Base-by-base conservation (phyloP, 1,284 basidiomycete species). In the Ganoderma lucidum region DNA sequence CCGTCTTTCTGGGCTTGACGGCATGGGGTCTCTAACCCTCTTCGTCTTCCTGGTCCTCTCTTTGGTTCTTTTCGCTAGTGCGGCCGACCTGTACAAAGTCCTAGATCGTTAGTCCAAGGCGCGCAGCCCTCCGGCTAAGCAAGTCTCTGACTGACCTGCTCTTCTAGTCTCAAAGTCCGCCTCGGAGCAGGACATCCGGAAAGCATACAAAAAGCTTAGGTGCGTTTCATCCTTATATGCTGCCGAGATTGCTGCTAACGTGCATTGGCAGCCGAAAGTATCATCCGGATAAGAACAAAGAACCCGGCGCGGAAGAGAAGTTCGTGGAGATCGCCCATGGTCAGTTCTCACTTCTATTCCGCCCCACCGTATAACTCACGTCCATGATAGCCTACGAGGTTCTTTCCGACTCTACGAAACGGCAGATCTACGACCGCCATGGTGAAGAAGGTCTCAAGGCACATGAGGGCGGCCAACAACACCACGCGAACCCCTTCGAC, bases 201-300 rank as follows among this genome's bases (percentile, higher is more conserved):
- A 93, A 75, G 95, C 96, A 1, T 98, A 98, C 84, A 93, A 96
- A 82, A 92, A 90, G 78, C 84, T 97, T 61, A 96, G 95, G 81
- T 93, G 91, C 92, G 81, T 95, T 35, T 12, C 12, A 51, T 35
- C 19, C 2, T 6, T n/a, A 3, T 14, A 12, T 15, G 14, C 3
- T 41, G 17, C 42, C 8, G 6, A 30, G 17, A 30, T 30, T 5
- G 30, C 14, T 28, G 41, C 41, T 3, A 70, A 30, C 23, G 35
- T 28, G 14, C 10, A 23, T 3, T 2, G 32, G 5, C 62, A 74
- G 73, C 63, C 72, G 70, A 10, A 80, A 78, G 65, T 80, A 89
- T 73, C 96, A 98, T 78, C 96, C 96, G 0, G 96, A 98, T 83
- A 97, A 97, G 84, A 98, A 97, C 81, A 93, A 92, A 74, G 93